Conservation (phyloP, 805 yeast genomes). For the Metschnikowia lochheadii region DNA sequence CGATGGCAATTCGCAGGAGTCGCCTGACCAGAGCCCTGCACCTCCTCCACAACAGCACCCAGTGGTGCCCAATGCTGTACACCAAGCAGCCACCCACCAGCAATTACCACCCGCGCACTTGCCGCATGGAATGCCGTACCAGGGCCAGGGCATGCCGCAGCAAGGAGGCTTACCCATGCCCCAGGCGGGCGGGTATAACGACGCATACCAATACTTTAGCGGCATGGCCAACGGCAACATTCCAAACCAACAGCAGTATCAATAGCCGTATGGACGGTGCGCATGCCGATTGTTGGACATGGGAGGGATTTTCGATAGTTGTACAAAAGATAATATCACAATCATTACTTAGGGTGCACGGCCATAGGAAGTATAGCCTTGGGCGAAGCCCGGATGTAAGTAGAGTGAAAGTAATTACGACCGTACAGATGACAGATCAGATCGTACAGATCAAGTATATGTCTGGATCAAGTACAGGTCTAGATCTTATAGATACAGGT, state of each 20-base stretch:
- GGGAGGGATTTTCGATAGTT: neutral
- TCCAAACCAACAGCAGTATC: slow-evolving; percentile 53
- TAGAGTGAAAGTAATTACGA: too few species aligned
- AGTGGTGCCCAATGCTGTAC: slow-evolving; percentile 17
- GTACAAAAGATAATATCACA: neutral
- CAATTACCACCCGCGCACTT: slow-evolving; percentile 38
- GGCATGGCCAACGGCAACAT: slow-evolving; percentile 48
- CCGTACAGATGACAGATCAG: too few species aligned
- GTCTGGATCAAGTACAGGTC: too few species aligned
- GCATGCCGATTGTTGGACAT: neutral
- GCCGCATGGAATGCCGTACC: slow-evolving; percentile 45
- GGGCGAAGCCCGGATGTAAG: too few species aligned
- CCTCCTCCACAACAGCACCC: slow-evolving; percentile 23
- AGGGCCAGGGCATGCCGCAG: slow-evolving; percentile 38
- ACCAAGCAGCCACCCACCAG: slow-evolving; percentile 25
- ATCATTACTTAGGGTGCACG: neutral
- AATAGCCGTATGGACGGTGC: slow-evolving; percentile 24
- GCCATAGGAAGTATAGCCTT: neutral
- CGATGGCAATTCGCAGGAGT: slow-evolving; percentile 43
- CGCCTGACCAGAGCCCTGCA: slow-evolving; percentile 39
- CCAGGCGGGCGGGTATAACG: slow-evolving; percentile 47
- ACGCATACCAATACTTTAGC: slow-evolving; percentile 61
- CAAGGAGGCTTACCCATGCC: slow-evolving; percentile 42
- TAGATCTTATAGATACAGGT: too few species aligned
- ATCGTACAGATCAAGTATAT: too few species aligned